These are phyloP conservation scores for Allantophomopsis cytisporea DNA, from an alignment of 2,329 filamentous ascomycete genomes.

Conservation along the genomic window DNA sequence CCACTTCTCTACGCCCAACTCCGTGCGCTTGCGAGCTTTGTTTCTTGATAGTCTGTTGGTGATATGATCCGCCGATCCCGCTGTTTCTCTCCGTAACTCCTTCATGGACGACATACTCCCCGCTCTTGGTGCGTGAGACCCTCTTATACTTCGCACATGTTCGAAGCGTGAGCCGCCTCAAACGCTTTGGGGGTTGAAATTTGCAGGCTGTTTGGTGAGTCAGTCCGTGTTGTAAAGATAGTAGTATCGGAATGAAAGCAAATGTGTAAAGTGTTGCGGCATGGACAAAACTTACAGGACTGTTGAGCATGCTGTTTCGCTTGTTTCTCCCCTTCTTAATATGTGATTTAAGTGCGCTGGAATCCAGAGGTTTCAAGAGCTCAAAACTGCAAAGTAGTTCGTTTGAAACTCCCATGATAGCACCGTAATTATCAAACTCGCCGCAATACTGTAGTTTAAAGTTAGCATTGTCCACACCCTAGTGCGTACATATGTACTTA, in stretches of 20 bases:
- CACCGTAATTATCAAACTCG: constrained; percentile 98
- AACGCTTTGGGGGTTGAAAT: constrained; percentile 4
- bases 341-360: constrained; percentile 89
- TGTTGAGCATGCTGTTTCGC: constrained; percentile 89
- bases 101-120: too few relatives aligned
- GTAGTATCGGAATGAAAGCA: too few relatives aligned
- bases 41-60: too few relatives aligned
- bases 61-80: too few relatives aligned
- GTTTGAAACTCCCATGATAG: constrained; percentile 92
- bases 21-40: too few relatives aligned
- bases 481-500: constrained; percentile 32
- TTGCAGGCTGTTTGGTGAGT: constrained; percentile 3
- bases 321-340: constrained; percentile 98
- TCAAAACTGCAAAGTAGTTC: constrained; percentile 96
- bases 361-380: constrained; percentile 89
- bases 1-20: too few relatives aligned
- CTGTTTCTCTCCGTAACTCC: too few relatives aligned
- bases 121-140: too few relatives aligned
- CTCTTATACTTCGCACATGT: too few relatives aligned
- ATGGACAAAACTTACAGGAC: constrained; percentile 33
- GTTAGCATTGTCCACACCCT: constrained; percentile 1
- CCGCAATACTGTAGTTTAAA: constrained; percentile 64
- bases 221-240: not conserved
- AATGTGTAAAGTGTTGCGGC: too few relatives aligned
- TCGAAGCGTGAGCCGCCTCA: not conserved